Conservation (phyloP, 306 rosid species). For the Pterocarpus macrocarpus region DNA sequence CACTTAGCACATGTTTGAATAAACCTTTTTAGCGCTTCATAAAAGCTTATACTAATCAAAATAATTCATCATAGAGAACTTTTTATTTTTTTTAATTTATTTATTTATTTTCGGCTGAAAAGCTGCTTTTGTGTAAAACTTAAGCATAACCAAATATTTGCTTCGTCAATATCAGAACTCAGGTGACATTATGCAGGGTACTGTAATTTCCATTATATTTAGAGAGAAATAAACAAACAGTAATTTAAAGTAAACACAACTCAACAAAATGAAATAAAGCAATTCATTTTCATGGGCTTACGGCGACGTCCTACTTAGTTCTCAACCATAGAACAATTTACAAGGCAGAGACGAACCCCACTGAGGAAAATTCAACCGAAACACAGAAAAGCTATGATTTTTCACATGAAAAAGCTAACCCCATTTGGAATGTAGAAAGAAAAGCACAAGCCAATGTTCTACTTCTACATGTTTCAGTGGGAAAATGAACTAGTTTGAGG, state of each 20-base stretch:
- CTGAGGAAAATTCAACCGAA: background rate
- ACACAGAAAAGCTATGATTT: background rate
- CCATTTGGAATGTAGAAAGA: conserved; percentile 18
- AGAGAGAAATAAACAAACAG: background rate
- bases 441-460: conserved; percentile 10
- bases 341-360: conserved; percentile 2
- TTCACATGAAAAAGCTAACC: conserved; percentile 34
- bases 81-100: no score
- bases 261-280: background rate
- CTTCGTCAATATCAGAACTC: background rate
- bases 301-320: conserved; percentile 7
- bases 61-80: no score
- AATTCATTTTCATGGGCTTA: background rate
- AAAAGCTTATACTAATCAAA: background rate
- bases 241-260: background rate
- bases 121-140: background rate
- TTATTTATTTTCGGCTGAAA: background rate
- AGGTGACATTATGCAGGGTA: background rate
- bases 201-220: background rate
- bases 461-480: background rate
- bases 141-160: background rate
- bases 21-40: background rate
- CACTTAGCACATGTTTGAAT: background rate
- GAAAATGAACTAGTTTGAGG: conserved; percentile 15
- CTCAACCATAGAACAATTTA: conserved; percentile 17